These are phyloP conservation scores for Gossypioides kirkii DNA, from an alignment of 345 rosid species.

Conservation along the genomic window DNA sequence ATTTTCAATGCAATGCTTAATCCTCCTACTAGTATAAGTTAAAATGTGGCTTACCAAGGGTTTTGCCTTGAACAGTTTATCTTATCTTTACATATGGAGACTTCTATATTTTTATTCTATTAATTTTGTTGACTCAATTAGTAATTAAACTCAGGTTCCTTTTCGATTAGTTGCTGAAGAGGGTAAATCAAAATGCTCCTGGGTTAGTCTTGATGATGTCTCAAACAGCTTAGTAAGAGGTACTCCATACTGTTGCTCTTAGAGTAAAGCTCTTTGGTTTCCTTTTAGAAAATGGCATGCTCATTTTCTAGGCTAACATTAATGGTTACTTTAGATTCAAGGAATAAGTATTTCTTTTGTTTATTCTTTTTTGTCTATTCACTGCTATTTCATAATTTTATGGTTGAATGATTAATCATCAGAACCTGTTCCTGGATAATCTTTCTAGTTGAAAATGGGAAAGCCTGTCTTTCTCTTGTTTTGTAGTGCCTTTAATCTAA, in stretches of 20 bases:
- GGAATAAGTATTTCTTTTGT: background rate
- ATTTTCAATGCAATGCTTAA: background rate
- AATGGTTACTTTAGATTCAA: background rate
- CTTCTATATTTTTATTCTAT: constrained; percentile 1
- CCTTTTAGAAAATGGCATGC: background rate
- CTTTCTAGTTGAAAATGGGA: constrained; percentile 1
- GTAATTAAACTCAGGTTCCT: constrained; percentile 60
- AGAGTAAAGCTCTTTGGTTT: background rate
- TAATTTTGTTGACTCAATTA: constrained; percentile 12
- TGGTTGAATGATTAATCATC: background rate
- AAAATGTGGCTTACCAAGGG: background rate
- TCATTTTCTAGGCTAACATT: too few species aligned
- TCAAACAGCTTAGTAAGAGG: constrained; percentile 75
- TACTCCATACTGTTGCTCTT: constrained; percentile 25
- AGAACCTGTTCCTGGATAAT: background rate
- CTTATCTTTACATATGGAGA: background rate
- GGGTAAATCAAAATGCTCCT: constrained; percentile 93
- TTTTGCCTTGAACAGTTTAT: constrained; percentile 2
- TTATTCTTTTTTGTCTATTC: background rate
- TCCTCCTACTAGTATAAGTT: background rate
- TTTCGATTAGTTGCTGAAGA: constrained; percentile 89
- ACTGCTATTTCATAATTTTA: background rate
- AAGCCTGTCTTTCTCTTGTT: background rate
- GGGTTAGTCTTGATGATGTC: constrained; percentile 91
- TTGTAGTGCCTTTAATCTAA: background rate